phyloP scores from a whole-genome alignment of 2,329 filamentous ascomycete species.

The Orbilia javanica region DNA sequence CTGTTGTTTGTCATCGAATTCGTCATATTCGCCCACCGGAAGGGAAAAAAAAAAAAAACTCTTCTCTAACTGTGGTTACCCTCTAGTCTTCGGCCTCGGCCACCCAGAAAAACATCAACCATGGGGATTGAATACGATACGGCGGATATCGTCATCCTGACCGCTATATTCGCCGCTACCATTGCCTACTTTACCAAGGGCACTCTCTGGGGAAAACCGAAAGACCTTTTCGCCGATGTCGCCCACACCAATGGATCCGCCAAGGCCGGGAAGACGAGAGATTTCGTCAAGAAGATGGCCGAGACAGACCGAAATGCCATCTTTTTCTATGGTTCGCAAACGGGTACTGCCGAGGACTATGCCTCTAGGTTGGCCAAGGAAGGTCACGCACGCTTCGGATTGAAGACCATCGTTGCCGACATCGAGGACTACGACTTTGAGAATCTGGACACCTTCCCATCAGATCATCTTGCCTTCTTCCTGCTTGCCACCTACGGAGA shows the following conservation, averaged over 20 bases:
- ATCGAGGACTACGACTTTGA: conserved; percentile 98
- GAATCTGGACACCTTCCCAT: conserved; percentile 87
- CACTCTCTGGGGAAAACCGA: conserved; percentile 87
- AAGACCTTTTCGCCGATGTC: conserved; percentile 86
- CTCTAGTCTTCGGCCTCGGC: neutral
- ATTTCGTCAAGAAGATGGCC: conserved; percentile 95
- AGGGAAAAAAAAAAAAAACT: conserved; percentile 13
- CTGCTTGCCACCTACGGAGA: conserved; percentile 97
- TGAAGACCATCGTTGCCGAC: conserved; percentile 98
- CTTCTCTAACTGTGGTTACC: neutral
- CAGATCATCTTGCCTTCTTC: conserved; percentile 93
- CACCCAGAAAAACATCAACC: neutral
- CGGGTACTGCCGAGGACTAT: conserved; percentile 97
- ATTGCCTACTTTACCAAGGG: conserved; percentile 98
- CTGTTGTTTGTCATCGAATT: neutral
- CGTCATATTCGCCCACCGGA: neutral
- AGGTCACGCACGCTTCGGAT: conserved; percentile 92
- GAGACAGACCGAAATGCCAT: conserved; percentile 97
- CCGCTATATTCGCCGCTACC: conserved; percentile 84
- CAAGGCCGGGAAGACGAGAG: conserved; percentile 86
- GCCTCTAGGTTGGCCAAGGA: conserved; percentile 96
- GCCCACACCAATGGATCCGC: conserved; percentile 72
- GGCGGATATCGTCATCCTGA: conserved; percentile 91
- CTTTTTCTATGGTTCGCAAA: conserved; percentile 98
- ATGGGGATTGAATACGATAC: conserved; percentile 95